Percentiles rank a stretch among this genome's conserved stretches.
Evolutionary conservation across 2,329 filamentous ascomycete genomes (phyloP).

Genomic region (Aspergillus ruber): DNA sequence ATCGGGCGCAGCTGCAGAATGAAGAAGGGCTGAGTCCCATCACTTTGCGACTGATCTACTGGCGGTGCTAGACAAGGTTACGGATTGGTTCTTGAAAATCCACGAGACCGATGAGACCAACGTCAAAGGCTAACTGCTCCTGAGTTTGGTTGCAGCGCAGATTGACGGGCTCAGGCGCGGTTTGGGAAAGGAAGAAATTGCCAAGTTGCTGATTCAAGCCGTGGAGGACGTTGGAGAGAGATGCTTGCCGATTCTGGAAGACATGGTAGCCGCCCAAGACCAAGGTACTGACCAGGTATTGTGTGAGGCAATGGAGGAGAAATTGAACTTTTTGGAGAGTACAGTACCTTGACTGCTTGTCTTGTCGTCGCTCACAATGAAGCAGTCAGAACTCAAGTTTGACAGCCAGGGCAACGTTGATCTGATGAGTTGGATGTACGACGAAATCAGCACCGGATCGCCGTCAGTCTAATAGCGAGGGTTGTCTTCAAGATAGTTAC

Average conservation of each 20-base stretch:
- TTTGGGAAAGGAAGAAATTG: slow-evolving; percentile 27
- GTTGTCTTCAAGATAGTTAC: no score
- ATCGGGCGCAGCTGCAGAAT: slow-evolving; percentile 22
- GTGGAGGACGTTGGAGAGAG: slow-evolving; percentile 28
- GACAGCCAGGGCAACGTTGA: no score
- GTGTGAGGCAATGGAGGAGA: no score
- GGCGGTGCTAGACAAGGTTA: slow-evolving; percentile 34
- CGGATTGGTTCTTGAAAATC: slow-evolving; percentile 33
- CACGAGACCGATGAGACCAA: slow-evolving; percentile 51
- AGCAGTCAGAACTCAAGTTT: no score
- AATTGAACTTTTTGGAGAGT: no score
- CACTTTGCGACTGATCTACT: slow-evolving; percentile 22
- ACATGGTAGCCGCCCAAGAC: slow-evolving; percentile 8
- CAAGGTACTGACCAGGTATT: not conserved
- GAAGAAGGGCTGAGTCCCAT: slow-evolving; percentile 20
- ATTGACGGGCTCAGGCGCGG: slow-evolving; percentile 39
- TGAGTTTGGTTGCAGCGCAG: slow-evolving; percentile 34
- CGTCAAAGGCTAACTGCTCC: slow-evolving; percentile 47
- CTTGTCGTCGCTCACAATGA: no score
- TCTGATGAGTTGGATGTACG: no score
- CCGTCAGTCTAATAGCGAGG: no score
- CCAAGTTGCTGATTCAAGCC: slow-evolving; percentile 29
- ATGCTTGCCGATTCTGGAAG: slow-evolving; percentile 21
- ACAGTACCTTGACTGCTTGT: no score
- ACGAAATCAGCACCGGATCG: no score